Base-by-base conservation (phyloP, 106 monocot genomes). In the Chionographis japonica region DNA sequence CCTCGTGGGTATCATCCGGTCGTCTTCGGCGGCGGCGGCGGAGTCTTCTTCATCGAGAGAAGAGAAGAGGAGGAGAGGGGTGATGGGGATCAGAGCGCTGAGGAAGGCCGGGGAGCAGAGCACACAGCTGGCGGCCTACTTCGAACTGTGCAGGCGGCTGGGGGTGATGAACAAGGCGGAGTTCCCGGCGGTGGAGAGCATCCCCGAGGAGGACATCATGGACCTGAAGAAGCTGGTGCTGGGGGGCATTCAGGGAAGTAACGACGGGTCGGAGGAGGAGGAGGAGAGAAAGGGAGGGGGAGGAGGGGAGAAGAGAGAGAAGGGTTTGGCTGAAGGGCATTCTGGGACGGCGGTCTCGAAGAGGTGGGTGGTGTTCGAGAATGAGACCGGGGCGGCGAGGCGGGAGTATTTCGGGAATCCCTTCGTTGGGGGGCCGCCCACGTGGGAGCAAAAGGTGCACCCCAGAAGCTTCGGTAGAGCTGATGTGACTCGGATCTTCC, bases 311-410 rank as follows among this genome's bases (percentile, higher is more conserved):
- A n/a, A 8, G 49, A 15, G 20, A 0, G 58, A 46, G 59, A 53
- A 8, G 6, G 68, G 13, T 27, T 12, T 8, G 38, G 39, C 3
- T 11, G 42, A 12, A 38, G 57, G 52, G 51, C 36, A 55, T 42
- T 9, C 42, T 38, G 65, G 17, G 19, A 71, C 80, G 18, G 66
- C 71, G 14, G 75, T 80, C 52, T 70, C 80, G 6, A 52, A 58
- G 53, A 40, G 66, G 1, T 80, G 80, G 80, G 75, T 75, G 53
- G 60, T 71, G 35, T 80, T 80, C 41, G 74, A 80, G 37, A 63
- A 79, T 8, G 59, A 46, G 52, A 36, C 53, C 2, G 43, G 43
- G 18, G 69, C 38, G 69, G 56, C 41, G 57, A 9, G 40, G n/a
- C 7, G 12, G 15, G 58, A 39, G 58, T 58, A 42, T 58, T 58